Conservation (phyloP, 768 basidiomycete species). For the Saitozyma sp. region DNA sequence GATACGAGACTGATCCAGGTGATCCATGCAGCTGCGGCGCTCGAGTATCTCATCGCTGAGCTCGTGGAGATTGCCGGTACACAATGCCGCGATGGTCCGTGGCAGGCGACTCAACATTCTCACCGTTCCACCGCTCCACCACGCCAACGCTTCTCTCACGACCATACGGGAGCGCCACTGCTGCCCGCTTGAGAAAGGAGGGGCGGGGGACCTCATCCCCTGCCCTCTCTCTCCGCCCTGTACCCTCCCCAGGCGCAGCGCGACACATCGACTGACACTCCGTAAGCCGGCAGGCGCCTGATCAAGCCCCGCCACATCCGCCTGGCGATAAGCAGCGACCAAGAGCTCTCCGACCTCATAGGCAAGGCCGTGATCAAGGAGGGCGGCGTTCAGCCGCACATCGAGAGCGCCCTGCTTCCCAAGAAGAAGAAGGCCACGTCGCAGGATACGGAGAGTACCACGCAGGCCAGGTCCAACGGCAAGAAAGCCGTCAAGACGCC, state of each 20-base stretch:
- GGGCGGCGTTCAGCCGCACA: background rate
- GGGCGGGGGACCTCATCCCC: too few species aligned
- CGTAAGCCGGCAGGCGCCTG: too few species aligned
- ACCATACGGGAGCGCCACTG: too few species aligned
- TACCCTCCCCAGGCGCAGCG: too few species aligned
- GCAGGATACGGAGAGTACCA: too few species aligned
- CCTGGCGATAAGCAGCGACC: background rate
- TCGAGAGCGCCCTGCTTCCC: background rate
- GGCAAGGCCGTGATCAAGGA: background rate
- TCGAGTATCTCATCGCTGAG: constrained; percentile 86
- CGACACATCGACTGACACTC: too few species aligned
- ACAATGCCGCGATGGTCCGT: constrained; percentile 58
- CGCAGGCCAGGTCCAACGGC: too few species aligned
- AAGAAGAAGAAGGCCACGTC: too few species aligned
- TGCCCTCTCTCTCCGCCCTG: too few species aligned
- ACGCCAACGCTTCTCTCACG: background rate
- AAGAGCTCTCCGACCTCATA: background rate
- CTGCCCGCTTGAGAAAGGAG: too few species aligned
- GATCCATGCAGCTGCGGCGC: constrained; percentile 60
- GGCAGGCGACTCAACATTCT: background rate
- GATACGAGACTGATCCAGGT: background rate
- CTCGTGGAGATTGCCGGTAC: constrained; percentile 79
- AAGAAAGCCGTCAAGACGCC: too few species aligned
- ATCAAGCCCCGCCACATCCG: background rate
- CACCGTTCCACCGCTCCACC: background rate